Conservation (phyloP, 1,139 yeast genomes). For the Kurtzmaniella natalensis region DNA sequence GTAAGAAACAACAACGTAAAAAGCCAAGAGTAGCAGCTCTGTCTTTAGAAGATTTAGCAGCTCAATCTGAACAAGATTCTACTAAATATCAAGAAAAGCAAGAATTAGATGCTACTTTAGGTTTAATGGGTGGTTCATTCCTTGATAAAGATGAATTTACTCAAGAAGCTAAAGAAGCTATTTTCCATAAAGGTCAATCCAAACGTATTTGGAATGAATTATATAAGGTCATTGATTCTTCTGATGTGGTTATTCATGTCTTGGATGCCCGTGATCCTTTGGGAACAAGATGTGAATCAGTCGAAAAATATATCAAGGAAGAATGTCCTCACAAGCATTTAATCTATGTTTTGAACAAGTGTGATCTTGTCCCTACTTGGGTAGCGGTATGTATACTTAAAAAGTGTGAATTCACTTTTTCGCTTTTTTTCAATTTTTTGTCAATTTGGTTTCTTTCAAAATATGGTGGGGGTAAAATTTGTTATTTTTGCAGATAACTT, state of each 20-base stretch:
- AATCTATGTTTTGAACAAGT: slow-evolving; percentile 90
- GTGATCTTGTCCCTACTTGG: slow-evolving; percentile 99
- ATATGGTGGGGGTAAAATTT: no score
- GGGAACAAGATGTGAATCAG: slow-evolving; percentile 92
- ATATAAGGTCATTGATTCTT: slow-evolving; percentile 91
- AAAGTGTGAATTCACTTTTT: neutral
- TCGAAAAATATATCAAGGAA: slow-evolving; percentile 85
- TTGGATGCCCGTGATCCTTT: slow-evolving; percentile 96
- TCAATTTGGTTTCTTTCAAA: slow-evolving; percentile 1
- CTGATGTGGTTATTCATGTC: slow-evolving; percentile 95
- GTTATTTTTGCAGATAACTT: no score
- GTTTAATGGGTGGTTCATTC: slow-evolving; percentile 69
- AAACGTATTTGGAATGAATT: slow-evolving; percentile 98
- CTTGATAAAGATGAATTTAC: slow-evolving; percentile 76
- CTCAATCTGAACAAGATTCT: slow-evolving; percentile 53
- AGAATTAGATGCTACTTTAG: slow-evolving; percentile 70
- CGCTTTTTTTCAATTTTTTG: slow-evolving; percentile 1
- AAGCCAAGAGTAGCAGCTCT: slow-evolving; percentile 78
- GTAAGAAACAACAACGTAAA: slow-evolving; percentile 92
- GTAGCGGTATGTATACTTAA: slow-evolving; percentile 82
- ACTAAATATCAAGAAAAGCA: slow-evolving; percentile 65
- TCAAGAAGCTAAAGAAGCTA: slow-evolving; percentile 89
- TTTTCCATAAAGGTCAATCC: slow-evolving; percentile 95
- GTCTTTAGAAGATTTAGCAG: slow-evolving; percentile 78
- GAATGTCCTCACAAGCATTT: slow-evolving; percentile 97